A percentile compares a stretch with the other conserved stretches of the same genome.
phyloP scores from a whole-genome alignment of 2,329 filamentous ascomycete species.

The Davidsoniella virescens region DNA sequence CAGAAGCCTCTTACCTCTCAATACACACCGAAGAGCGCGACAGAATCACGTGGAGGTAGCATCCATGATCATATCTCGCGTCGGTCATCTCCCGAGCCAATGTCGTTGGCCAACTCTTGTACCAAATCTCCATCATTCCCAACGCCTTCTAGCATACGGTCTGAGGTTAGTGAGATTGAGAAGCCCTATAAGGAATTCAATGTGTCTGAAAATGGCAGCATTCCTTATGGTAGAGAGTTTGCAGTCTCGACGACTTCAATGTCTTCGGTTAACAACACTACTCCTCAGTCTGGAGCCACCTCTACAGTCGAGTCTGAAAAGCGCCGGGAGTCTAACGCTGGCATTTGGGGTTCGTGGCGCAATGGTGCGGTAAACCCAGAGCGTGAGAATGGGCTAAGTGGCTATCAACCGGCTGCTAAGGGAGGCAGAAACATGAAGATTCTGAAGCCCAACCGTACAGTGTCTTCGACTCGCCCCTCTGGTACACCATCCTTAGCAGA shows the following conservation, averaged over 20 bases:
- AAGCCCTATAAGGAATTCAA: constrained; percentile 3
- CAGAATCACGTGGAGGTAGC: not conserved
- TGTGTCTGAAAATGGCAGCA: constrained; percentile 9
- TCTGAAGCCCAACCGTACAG: constrained; percentile 58
- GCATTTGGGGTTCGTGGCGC: constrained; percentile 59
- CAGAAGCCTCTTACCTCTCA: constrained; percentile 15
- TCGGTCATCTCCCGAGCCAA: constrained; percentile 19
- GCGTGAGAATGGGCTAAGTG: constrained; percentile 28
- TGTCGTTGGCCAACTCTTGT: not conserved
- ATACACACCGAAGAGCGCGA: not conserved
- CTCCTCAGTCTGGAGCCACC: constrained; percentile 10
- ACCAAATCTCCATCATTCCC: constrained; percentile 5
- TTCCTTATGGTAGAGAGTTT: not conserved
- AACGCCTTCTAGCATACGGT: constrained; percentile 10
- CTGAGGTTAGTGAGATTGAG: constrained; percentile 7
- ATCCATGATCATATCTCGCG: constrained; percentile 18
- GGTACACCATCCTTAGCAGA: not conserved
- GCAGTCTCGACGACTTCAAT: not conserved
- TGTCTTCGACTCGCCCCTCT: constrained; percentile 32
- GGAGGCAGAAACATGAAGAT: constrained; percentile 70
- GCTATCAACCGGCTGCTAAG: constrained; percentile 52
- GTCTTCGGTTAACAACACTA: not conserved
- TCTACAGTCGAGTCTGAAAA: constrained; percentile 12
- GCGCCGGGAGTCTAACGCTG: constrained; percentile 19
- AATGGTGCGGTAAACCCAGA: constrained; percentile 38